These are phyloP conservation scores for Lycium ferocissimum DNA, from an alignment of 257 asterid species.

Conservation along the genomic window DNA sequence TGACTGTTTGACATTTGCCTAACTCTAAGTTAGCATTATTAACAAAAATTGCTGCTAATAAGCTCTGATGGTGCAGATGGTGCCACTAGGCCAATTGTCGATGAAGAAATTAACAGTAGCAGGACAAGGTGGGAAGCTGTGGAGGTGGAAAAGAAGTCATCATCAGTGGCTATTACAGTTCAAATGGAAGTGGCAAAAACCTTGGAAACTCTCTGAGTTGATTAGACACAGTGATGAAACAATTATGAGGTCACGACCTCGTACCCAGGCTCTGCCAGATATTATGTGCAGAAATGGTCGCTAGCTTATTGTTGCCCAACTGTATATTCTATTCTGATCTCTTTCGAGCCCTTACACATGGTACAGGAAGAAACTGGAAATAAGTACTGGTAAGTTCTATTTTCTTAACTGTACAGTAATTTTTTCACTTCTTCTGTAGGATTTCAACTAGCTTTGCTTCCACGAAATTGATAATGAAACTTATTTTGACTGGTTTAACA, in stretches of 20 bases:
- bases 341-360: conserved; percentile 49
- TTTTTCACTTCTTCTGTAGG: neutral
- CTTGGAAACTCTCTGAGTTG: conserved; percentile 97
- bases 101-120: conserved; percentile 88
- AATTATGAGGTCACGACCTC: conserved; percentile 81
- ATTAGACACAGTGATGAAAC: conserved; percentile 98
- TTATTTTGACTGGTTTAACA: neutral
- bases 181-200: conserved; percentile 99
- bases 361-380: conserved; percentile 47
- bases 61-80: conserved; percentile 67
- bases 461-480: too few relatives aligned
- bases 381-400: conserved; percentile 57
- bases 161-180: conserved; percentile 99
- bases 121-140: conserved; percentile 93
- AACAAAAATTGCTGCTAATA: neutral
- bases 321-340: conserved; percentile 54
- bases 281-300: conserved; percentile 69
- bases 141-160: conserved; percentile 99
- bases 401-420: neutral
- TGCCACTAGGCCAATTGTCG: conserved; percentile 85
- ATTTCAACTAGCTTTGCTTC: neutral
- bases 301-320: conserved; percentile 49
- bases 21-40: neutral
- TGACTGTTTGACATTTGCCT: conserved; percentile 27
- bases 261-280: conserved; percentile 79